phyloP scores from a whole-genome alignment of 371 early-diverging fungal species.

The Capillidium rhysosporum region DNA sequence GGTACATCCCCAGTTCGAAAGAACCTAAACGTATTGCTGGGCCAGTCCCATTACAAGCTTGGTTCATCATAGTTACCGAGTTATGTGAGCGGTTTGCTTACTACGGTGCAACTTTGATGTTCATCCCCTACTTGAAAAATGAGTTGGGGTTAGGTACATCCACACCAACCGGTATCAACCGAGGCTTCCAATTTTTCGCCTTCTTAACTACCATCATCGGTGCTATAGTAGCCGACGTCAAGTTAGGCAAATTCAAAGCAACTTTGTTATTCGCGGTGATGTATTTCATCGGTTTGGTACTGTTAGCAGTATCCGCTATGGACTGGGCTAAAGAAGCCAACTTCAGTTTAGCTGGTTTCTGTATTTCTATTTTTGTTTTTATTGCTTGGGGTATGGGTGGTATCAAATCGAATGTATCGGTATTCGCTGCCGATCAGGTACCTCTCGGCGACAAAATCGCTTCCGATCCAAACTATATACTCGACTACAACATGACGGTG shows the following conservation, averaged over 20 bases:
- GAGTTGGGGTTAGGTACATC: constrained; percentile 24
- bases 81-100: constrained; percentile 52
- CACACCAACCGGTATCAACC: constrained; percentile 40
- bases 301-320: neutral
- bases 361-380: constrained; percentile 36
- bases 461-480: neutral
- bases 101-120: constrained; percentile 42
- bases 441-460: neutral
- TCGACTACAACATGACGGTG: constrained; percentile 20
- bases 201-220: constrained; percentile 63
- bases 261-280: neutral
- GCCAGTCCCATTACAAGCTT: constrained; percentile 22
- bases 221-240: constrained; percentile 28
- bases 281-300: neutral
- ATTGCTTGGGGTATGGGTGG: constrained; percentile 78
- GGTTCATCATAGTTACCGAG: constrained; percentile 31
- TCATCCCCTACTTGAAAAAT: constrained; percentile 37
- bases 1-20: neutral
- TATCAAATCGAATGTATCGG: constrained; percentile 57
- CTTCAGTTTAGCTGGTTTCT: constrained; percentile 37
- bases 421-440: constrained; percentile 52
- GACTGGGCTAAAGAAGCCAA: constrained; percentile 22
- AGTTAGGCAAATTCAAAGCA: neutral
- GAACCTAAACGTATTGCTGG: constrained; percentile 13
- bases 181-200: constrained; percentile 61